phyloP scores from a whole-genome alignment of 305 asterid species.

The Galium porrigens region DNA sequence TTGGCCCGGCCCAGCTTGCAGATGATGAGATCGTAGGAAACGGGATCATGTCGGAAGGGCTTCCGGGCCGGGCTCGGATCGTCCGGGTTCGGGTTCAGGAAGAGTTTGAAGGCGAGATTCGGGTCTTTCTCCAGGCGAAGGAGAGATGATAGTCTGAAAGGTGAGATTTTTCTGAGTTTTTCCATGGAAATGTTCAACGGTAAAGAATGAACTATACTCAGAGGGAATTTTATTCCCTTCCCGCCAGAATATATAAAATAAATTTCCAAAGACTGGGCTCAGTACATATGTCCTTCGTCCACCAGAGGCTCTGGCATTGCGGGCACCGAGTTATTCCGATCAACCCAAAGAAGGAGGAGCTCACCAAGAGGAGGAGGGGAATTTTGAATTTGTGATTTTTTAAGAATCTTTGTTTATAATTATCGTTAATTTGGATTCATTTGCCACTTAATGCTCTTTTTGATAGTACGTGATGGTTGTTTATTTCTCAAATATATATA shows the following conservation, averaged over 20 bases:
- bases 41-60: slow-evolving; percentile 51
- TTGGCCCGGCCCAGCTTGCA: slow-evolving; percentile 62
- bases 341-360: no score
- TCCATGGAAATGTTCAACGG: slow-evolving; percentile 33
- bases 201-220: background rate
- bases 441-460: no score
- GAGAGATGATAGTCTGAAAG: slow-evolving; percentile 59
- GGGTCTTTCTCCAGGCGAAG: slow-evolving; percentile 63
- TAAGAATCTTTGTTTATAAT: no score
- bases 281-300: no score
- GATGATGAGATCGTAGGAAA: slow-evolving; percentile 64
- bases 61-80: slow-evolving; percentile 25
- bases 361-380: no score
- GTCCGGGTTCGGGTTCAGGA: slow-evolving; percentile 47
- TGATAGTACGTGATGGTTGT: no score
- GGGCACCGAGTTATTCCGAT: no score
- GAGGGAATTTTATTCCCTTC: background rate
- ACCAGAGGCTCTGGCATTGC: no score
- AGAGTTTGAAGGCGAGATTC: slow-evolving; percentile 44
- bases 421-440: no score
- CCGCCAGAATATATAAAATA: slow-evolving; percentile 1
- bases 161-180: slow-evolving; percentile 36
- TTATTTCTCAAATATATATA: no score
- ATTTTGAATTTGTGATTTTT: no score
- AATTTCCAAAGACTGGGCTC: no score